Evolutionary conservation across 1,284 basidiomycete genomes (phyloP).

Genomic region (Leccinum fuscescens): DNA sequence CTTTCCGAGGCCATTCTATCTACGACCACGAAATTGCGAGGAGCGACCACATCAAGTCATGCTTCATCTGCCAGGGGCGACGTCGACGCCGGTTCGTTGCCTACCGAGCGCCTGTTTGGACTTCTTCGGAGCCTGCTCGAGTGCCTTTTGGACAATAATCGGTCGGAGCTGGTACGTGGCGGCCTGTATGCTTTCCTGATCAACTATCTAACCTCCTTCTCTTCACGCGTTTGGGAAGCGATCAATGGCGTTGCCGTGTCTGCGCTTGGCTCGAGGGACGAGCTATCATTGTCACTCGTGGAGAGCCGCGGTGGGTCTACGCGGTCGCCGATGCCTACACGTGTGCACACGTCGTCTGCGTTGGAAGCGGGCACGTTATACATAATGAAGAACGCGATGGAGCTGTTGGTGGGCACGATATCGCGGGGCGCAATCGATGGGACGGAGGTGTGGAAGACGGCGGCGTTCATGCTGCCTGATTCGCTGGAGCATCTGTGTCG

Average conservation of each 20-base stretch:
- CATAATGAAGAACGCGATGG: slow-evolving; percentile 27
- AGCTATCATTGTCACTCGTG: slow-evolving; percentile 31
- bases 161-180: slow-evolving; percentile 79
- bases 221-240: not conserved
- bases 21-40: too few species aligned
- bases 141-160: too few species aligned
- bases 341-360: slow-evolving; percentile 43
- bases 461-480: too few species aligned
- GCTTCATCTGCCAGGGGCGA: slow-evolving; percentile 48
- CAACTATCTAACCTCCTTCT: slow-evolving; percentile 61
- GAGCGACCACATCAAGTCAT: too few species aligned
- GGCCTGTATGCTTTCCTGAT: slow-evolving; percentile 92
- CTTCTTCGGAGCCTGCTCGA: too few species aligned
- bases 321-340: not conserved
- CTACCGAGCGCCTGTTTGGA: too few species aligned
- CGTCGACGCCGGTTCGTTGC: slow-evolving; percentile 24
- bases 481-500: too few species aligned
- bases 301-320: slow-evolving; percentile 35
- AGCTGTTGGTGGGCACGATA: too few species aligned
- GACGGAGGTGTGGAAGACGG: too few species aligned
- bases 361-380: slow-evolving; percentile 64
- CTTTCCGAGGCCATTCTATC: too few species aligned
- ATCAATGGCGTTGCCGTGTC: too few species aligned
- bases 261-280: not conserved
- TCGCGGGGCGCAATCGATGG: too few species aligned